Evolutionary conservation across 129 eudicot genomes (phyloP).

Genomic region (Flaveria sonorensis): DNA sequence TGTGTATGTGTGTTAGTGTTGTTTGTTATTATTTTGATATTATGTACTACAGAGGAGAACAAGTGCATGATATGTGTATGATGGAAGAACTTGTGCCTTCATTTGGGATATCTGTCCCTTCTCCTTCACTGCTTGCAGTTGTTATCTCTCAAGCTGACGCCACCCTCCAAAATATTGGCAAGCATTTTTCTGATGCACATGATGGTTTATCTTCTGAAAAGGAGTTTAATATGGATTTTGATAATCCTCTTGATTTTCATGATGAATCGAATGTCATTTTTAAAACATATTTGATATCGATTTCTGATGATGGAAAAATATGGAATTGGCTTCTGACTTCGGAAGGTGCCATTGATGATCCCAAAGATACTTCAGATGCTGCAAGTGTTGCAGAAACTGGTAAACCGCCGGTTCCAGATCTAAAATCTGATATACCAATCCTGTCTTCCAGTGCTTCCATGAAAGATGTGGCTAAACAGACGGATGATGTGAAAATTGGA

Average conservation of each 20-base stretch:
- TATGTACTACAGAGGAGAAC: constrained; percentile 73
- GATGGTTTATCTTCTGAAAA: constrained; percentile 41
- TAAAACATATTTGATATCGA: constrained; percentile 74
- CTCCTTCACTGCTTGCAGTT: constrained; percentile 82
- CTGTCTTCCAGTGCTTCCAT: constrained; percentile 34
- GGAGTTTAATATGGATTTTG: constrained; percentile 64
- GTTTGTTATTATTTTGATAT: constrained; percentile 38
- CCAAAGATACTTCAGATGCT: constrained; percentile 38
- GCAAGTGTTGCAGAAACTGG: constrained; percentile 29
- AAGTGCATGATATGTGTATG: constrained; percentile 70
- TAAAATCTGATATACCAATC: constrained; percentile 32
- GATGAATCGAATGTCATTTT: constrained; percentile 66
- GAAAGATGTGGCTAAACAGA: constrained; percentile 25
- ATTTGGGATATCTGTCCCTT: constrained; percentile 71
- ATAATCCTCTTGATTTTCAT: constrained; percentile 41
- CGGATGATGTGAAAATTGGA: constrained; percentile 39
- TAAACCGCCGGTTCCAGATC: constrained; percentile 33
- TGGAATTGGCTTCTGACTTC: constrained; percentile 94
- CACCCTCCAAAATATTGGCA: constrained; percentile 66
- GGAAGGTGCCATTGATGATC: constrained; percentile 57
- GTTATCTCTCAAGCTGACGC: constrained; percentile 72
- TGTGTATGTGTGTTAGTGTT: neutral
- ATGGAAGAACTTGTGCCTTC: constrained; percentile 92
- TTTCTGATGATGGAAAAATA: constrained; percentile 93
- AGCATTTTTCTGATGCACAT: constrained; percentile 54